Evolutionary conservation across 139 green algal genomes (phyloP).

Genomic region (Coccomyxa sp.): DNA sequence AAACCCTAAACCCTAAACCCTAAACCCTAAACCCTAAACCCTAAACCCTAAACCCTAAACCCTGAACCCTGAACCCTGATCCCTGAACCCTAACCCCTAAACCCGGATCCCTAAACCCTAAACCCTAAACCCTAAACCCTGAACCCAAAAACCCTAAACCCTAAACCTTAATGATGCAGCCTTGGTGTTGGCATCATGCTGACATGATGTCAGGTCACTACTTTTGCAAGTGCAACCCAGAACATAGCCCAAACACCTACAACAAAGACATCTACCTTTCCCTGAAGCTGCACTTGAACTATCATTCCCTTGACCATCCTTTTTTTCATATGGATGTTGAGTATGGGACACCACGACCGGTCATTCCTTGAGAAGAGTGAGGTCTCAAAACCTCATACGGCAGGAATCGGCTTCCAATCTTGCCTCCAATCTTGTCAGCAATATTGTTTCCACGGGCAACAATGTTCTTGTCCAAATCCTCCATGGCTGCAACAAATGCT

Average conservation of each 20-base stretch:
- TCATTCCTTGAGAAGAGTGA: no score
- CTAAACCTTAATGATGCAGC: neutral
- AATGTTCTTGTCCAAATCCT: no score
- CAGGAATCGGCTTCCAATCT: no score
- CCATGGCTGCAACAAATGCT: no score
- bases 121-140: slow-evolving; percentile 10
- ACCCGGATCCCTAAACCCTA: slow-evolving; percentile 6
- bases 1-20: slow-evolving; percentile 10
- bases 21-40: slow-evolving; percentile 10
- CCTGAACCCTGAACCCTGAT: slow-evolving; percentile 5
- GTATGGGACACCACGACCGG: no score
- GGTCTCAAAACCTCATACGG: no score
- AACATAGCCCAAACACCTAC: neutral
- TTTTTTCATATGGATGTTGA: neutral
- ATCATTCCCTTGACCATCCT: neutral
- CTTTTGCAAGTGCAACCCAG: neutral
- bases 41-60: slow-evolving; percentile 10
- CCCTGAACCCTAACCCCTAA: slow-evolving; percentile 7
- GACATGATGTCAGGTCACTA: neutral
- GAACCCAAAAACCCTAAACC: slow-evolving; percentile 8
- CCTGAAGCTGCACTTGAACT: neutral
- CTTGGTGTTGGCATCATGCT: neutral
- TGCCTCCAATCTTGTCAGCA: no score
- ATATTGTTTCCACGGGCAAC: no score
- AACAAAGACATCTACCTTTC: neutral